A percentile compares a stretch with the other conserved stretches of the same genome.
Evolutionary conservation across 108 stramenopile genomes (phyloP).

Genomic region (Pseudonitzschia pungens): DNA sequence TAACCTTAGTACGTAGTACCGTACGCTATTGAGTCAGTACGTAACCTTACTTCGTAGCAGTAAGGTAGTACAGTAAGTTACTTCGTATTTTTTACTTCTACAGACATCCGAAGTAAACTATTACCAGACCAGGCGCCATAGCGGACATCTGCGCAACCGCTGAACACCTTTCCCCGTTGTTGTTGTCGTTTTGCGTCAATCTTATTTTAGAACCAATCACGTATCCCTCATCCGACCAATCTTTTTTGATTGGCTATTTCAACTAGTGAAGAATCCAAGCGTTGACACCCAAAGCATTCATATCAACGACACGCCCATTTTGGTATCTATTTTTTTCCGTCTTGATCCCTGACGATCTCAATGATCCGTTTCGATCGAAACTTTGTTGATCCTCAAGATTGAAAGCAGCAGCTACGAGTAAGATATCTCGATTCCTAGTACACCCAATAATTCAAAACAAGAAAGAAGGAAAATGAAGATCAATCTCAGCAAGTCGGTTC

Average conservation of each 20-base stretch:
- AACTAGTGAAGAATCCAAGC: background rate
- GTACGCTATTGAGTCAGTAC: too few species aligned
- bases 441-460: background rate
- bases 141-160: too few species aligned
- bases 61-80: too few species aligned
- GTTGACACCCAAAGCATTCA: background rate
- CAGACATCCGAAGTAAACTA: too few species aligned
- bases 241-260: conserved; percentile 3
- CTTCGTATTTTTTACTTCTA: too few species aligned
- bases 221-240: background rate
- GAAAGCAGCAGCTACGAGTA: background rate
- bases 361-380: too few species aligned
- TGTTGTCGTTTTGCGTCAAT: background rate
- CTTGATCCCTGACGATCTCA: too few species aligned
- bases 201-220: background rate
- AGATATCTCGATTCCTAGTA: background rate
- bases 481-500: background rate
- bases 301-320: background rate
- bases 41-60: too few species aligned
- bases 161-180: too few species aligned
- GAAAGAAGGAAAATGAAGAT: background rate
- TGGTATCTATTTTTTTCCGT: too few species aligned
- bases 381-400: background rate
- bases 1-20: too few species aligned
- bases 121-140: too few species aligned